Evolutionary conservation across 495 filamentous ascomycete species (phyloP), one percentile per base, ranked within the genome.

Genomic region (Podospora pseudopauciseta): DNA sequence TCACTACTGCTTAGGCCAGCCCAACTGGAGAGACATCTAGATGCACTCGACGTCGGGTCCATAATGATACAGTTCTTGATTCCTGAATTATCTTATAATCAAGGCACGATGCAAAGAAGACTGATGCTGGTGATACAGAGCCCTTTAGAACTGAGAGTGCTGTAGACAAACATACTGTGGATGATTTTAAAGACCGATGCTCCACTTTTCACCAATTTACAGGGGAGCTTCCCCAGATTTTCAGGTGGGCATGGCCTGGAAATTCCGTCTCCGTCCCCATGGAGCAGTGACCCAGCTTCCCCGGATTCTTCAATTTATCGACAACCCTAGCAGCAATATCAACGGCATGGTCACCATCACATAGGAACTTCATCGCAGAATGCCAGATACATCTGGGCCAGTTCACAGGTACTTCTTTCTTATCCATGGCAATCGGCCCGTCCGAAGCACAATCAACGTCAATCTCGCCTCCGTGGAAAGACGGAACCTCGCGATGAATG

Each of bases 281-380:
- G 23, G 23, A 23, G 23, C 15, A 16, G 3, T 63, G 60, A 28
- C 19, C 23, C 16, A 49, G 18, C 61, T 63, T 63, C 61, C 61
- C 61, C 61, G 34, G 61, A 63, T 63, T 63, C 27, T 62, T 32
- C 61, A 61, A 61, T 61, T 61, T 18, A 18, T 27, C n/a, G 0
- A 9, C 18, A 18, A 27, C 19, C 19, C n/a, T 5, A 58, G 56
- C 56, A 20, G 56, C 56, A 20, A 20, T 20, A 27, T 20, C 5
- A 20, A 58, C 56, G 39, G 39, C 39, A 32, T 49, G 39, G 39
- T 20, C n/a, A 9, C 56, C 23, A 26, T 11, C 56, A 1, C 18
- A n/a, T 23, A 18, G 56, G 6, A 4, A 6, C n/a, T 58, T 26
- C 23, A 11, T 58, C n/a, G n/a, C 19, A 20, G 13, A 19, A 20